phyloP scores from a whole-genome alignment of 208 protist genomes.

The Wallacemonas rigidus region DNA sequence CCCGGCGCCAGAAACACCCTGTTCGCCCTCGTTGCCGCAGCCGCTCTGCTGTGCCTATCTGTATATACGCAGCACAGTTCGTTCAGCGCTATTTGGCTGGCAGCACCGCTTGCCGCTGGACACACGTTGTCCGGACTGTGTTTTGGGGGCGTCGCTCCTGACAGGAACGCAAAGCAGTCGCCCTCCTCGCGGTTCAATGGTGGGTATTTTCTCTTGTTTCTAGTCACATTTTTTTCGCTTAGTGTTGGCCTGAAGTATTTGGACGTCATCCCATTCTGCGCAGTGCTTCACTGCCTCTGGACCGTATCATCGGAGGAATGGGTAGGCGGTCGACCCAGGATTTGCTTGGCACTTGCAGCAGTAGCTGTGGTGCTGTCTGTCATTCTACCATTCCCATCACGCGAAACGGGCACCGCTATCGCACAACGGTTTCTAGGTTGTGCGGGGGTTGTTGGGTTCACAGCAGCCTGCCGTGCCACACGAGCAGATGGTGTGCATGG shows the following conservation, averaged over 20 bases:
- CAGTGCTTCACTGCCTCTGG: neutral
- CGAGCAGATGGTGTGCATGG: neutral
- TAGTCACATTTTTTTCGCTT: neutral
- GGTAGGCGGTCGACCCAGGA: too few species aligned
- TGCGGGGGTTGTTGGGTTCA: neutral
- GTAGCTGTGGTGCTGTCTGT: too few species aligned
- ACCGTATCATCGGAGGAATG: neutral
- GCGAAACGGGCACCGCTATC: neutral
- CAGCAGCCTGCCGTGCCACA: neutral
- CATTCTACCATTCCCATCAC: too few species aligned
- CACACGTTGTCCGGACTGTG: neutral
- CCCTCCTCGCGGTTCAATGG: neutral
- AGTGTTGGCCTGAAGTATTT: neutral
- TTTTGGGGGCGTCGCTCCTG: neutral
- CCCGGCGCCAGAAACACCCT: too few species aligned
- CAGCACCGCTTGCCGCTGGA: neutral
- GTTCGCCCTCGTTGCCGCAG: neutral
- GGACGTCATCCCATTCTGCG: neutral
- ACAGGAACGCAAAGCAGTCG: neutral
- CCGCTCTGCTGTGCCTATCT: neutral
- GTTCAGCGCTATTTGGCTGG: slow-evolving; percentile 8
- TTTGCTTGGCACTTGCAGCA: too few species aligned
- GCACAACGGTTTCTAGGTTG: neutral
- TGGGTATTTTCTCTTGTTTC: neutral
- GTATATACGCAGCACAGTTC: neutral